These are phyloP conservation scores for Yamadazyma jaroonii DNA, from an alignment of 1,139 yeast genomes.

Conservation along the genomic window DNA sequence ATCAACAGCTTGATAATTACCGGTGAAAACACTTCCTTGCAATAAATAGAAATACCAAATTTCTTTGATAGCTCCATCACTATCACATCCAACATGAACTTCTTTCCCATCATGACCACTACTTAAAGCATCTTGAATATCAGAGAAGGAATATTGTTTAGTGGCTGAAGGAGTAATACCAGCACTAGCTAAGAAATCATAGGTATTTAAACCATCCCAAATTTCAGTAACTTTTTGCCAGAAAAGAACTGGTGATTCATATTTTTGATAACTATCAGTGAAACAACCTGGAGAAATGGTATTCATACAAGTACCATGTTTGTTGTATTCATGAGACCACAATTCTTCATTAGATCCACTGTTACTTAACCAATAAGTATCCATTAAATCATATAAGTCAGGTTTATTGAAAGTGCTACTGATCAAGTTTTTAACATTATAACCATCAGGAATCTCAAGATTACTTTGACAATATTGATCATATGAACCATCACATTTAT, in stretches of 20 bases:
- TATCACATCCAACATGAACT: slow-evolving; percentile 36
- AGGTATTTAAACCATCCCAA: slow-evolving; percentile 34
- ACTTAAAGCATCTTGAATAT: slow-evolving; percentile 30
- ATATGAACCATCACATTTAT: slow-evolving; percentile 36
- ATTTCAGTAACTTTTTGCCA: slow-evolving; percentile 33
- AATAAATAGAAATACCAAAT: slow-evolving; percentile 39
- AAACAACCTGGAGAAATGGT: slow-evolving; percentile 38
- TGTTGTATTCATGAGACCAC: slow-evolving; percentile 44
- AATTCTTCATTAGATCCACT: slow-evolving; percentile 31
- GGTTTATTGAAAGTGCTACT: slow-evolving; percentile 26
- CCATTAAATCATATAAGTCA: slow-evolving; percentile 31
- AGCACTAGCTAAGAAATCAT: slow-evolving; percentile 28
- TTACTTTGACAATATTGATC: slow-evolving; percentile 29
- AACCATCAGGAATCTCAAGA: slow-evolving; percentile 24
- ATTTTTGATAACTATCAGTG: slow-evolving; percentile 24
- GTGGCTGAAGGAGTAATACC: slow-evolving; percentile 34
- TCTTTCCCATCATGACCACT: slow-evolving; percentile 22
- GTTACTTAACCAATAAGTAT: slow-evolving; percentile 35
- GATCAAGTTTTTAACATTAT: slow-evolving; percentile 28
- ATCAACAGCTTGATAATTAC: slow-evolving; percentile 31
- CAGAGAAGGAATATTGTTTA: slow-evolving; percentile 25
- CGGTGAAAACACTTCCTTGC: slow-evolving; percentile 35
- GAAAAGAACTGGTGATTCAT: slow-evolving; percentile 33
- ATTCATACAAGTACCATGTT: slow-evolving; percentile 45
- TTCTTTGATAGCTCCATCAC: slow-evolving; percentile 31